Percentiles rank a stretch among this genome's conserved stretches.
phyloP scores from a whole-genome alignment of 2,329 filamentous ascomycete species.

The Didymella lethalis region DNA sequence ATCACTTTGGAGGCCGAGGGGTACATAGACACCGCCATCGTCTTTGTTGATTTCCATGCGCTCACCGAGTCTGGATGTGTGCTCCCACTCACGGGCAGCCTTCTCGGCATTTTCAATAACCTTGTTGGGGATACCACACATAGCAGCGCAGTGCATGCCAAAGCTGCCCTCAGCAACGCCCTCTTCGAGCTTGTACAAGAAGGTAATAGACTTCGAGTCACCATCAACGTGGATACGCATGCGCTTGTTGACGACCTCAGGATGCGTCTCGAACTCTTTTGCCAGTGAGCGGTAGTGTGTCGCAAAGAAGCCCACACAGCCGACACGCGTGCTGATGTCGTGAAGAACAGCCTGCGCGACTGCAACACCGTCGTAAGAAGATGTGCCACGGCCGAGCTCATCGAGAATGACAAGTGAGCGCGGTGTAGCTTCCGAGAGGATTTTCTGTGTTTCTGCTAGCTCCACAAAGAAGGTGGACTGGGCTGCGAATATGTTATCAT shows the following conservation, averaged over 20 bases:
- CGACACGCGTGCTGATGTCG: slow-evolving; percentile 90
- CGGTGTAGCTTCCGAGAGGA: slow-evolving; percentile 89
- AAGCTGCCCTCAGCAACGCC: slow-evolving; percentile 97
- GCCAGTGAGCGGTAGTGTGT: slow-evolving; percentile 97
- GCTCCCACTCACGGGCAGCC: slow-evolving; percentile 92
- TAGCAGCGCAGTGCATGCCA: slow-evolving; percentile 98
- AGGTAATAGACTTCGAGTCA: slow-evolving; percentile 83
- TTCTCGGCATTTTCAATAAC: slow-evolving; percentile 88
- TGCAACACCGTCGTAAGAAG: slow-evolving; percentile 93
- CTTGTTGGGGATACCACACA: slow-evolving; percentile 89
- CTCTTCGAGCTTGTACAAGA: slow-evolving; percentile 91
- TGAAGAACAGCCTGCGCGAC: slow-evolving; percentile 98
- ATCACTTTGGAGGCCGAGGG: slow-evolving; percentile 87
- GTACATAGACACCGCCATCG: slow-evolving; percentile 80
- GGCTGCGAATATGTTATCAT: slow-evolving; percentile 98
- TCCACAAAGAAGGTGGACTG: slow-evolving; percentile 99
- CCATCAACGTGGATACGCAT: slow-evolving; percentile 98
- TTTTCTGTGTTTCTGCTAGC: slow-evolving; percentile 97
- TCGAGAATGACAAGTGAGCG: slow-evolving; percentile 96
- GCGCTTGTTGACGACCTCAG: slow-evolving; percentile 82
- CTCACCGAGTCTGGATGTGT: slow-evolving; percentile 89
- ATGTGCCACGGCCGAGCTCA: slow-evolving; percentile 92
- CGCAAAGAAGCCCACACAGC: slow-evolving; percentile 94
- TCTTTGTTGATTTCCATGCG: slow-evolving; percentile 76
- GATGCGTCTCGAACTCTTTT: slow-evolving; percentile 87